phyloP scores from a whole-genome alignment of 495 filamentous ascomycete genomes.

The Paragyromitra xinjiangensis region DNA sequence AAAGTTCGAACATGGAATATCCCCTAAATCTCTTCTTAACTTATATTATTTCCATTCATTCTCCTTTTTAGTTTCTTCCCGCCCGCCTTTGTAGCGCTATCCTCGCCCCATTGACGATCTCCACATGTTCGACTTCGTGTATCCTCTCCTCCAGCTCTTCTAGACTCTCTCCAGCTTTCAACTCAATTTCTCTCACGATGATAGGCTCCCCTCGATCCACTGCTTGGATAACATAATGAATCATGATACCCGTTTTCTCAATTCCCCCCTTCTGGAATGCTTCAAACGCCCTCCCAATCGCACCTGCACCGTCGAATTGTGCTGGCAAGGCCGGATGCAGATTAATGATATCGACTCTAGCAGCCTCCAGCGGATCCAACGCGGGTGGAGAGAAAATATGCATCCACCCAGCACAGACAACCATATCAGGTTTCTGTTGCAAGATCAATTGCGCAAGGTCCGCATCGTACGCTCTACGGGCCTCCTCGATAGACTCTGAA shows the following conservation, averaged over 20 bases:
- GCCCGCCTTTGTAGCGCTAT: slow-evolving; percentile 65
- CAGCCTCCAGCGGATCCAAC: slow-evolving; percentile 70
- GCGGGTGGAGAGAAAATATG: slow-evolving; percentile 72
- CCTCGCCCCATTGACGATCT: slow-evolving; percentile 73
- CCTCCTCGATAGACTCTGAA: slow-evolving; percentile 62
- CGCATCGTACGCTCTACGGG: slow-evolving; percentile 77
- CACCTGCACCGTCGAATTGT: slow-evolving; percentile 79
- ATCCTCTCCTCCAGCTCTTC: slow-evolving; percentile 75
- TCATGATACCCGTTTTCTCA: slow-evolving; percentile 85
- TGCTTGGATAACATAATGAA: slow-evolving; percentile 84
- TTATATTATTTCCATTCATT: slow-evolving; percentile 10
- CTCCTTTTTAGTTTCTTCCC: slow-evolving; percentile 53
- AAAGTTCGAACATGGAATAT: background rate
- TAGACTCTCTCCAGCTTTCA: slow-evolving; percentile 72
- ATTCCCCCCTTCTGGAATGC: slow-evolving; percentile 75
- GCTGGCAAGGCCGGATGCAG: slow-evolving; percentile 82
- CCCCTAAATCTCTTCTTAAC: background rate
- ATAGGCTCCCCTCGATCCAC: slow-evolving; percentile 83
- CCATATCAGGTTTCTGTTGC: slow-evolving; percentile 69
- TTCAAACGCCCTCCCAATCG: slow-evolving; percentile 78
- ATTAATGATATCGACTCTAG: slow-evolving; percentile 77
- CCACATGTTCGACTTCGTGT: slow-evolving; percentile 73
- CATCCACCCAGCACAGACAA: slow-evolving; percentile 78
- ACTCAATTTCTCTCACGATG: slow-evolving; percentile 74
- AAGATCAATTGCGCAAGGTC: slow-evolving; percentile 78